Evolutionary conservation across 768 basidiomycete genomes (phyloP).

Genomic region (Megacollybia marginata): DNA sequence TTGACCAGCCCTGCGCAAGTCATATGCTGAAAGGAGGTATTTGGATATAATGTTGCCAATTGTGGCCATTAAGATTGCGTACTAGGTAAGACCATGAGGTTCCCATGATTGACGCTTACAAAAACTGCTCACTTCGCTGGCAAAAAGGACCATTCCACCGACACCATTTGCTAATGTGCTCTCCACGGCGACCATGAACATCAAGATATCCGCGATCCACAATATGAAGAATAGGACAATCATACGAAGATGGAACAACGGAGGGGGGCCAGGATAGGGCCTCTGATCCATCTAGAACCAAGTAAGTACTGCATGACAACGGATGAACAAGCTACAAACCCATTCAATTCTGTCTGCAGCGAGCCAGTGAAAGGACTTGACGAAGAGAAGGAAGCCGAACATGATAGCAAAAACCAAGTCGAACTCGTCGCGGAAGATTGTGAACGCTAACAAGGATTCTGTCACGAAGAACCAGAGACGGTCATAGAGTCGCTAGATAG

Average conservation of each 20-base stretch:
- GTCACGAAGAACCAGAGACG: conserved; percentile 97
- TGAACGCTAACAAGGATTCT: conserved; percentile 91
- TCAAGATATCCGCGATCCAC: conserved; percentile 64
- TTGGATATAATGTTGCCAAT: conserved; percentile 73
- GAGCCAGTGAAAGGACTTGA: conserved; percentile 98
- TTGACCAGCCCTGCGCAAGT: conserved; percentile 70
- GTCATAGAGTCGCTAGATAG: conserved; percentile 81
- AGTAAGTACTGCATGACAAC: conserved; percentile 5
- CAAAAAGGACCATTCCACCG: conserved; percentile 91
- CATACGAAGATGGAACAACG: conserved; percentile 84
- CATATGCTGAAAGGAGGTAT: conserved; percentile 75
- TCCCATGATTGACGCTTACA: conserved; percentile 1
- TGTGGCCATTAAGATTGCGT: conserved; percentile 81
- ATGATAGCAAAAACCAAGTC: conserved; percentile 88
- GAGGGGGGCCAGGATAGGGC: conserved; percentile 76
- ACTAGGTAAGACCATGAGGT: conserved; percentile 36
- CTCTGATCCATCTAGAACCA: conserved; percentile 87
- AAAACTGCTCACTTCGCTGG: conserved; percentile 67
- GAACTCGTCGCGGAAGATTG: conserved; percentile 95
- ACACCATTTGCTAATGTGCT: conserved; percentile 74
- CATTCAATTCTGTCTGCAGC: conserved; percentile 94
- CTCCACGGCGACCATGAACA: conserved; percentile 77
- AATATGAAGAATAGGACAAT: conserved; percentile 65
- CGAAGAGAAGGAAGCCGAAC: conserved; percentile 90
- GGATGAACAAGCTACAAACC: conserved; percentile 35